Percentiles rank a stretch among this genome's conserved stretches.
Evolutionary conservation across 2,329 filamentous ascomycete species (phyloP).

Genomic region (Knufia petricola): DNA sequence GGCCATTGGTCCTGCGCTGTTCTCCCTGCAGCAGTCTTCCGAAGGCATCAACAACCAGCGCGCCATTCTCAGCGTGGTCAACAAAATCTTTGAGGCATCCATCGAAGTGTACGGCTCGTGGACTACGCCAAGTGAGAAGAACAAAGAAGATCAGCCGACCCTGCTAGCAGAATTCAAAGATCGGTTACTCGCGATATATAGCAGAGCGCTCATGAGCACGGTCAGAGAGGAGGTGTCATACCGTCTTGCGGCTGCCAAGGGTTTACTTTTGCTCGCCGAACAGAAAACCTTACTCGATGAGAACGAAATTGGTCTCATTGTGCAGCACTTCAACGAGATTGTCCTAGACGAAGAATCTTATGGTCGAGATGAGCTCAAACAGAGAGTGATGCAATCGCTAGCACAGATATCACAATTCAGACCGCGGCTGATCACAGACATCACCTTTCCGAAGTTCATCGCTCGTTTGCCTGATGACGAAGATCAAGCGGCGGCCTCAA

Average conservation of each 20-base stretch:
- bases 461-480: slow-evolving; percentile 52
- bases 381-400: slow-evolving; percentile 49
- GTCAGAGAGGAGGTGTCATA: slow-evolving; percentile 44
- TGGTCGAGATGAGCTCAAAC: slow-evolving; percentile 48
- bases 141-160: slow-evolving; percentile 30
- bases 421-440: slow-evolving; percentile 52
- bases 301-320: slow-evolving; percentile 43
- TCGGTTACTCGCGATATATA: slow-evolving; percentile 45
- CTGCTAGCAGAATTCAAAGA: slow-evolving; percentile 41
- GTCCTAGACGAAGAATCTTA: slow-evolving; percentile 50
- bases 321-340: slow-evolving; percentile 51
- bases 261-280: slow-evolving; percentile 37
- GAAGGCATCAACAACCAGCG: slow-evolving; percentile 54
- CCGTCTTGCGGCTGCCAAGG: slow-evolving; percentile 39
- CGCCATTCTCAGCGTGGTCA: slow-evolving; percentile 52
- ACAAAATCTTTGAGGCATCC: slow-evolving; percentile 49
- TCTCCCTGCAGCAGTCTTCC: slow-evolving; percentile 51
- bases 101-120: slow-evolving; percentile 49
- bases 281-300: slow-evolving; percentile 41
- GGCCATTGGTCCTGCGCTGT: slow-evolving; percentile 47
- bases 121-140: slow-evolving; percentile 34
- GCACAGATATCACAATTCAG: slow-evolving; percentile 54
- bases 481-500: slow-evolving; percentile 30
- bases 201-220: slow-evolving; percentile 43
- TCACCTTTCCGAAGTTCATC: slow-evolving; percentile 57